phyloP scores from a whole-genome alignment of 805 yeast genomes.

The Suhomyces pyralidae region DNA sequence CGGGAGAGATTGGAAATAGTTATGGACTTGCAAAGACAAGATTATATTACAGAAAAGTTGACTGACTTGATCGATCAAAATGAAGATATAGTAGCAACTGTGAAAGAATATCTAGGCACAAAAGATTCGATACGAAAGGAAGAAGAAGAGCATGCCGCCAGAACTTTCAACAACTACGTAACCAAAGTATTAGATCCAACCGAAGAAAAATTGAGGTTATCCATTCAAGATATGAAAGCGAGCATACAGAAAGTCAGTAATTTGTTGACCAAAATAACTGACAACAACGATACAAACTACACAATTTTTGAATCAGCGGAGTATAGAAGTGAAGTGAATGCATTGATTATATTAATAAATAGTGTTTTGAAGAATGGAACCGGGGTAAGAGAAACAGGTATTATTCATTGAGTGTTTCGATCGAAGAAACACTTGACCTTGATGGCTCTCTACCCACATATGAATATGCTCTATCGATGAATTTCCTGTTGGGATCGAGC shows the following conservation, averaged over 20 bases:
- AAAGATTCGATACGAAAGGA: constrained; percentile 17
- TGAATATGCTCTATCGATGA: constrained; percentile 36
- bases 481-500: constrained; percentile 39
- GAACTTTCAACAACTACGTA: constrained; percentile 12
- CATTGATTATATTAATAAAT: constrained; percentile 16
- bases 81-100: constrained; percentile 30
- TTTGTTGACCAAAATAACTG: neutral
- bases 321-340: constrained; percentile 14
- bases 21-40: constrained; percentile 41
- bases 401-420: constrained; percentile 1
- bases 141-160: constrained; percentile 12
- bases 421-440: constrained; percentile 11
- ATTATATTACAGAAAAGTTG: constrained; percentile 29
- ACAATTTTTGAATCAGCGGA: constrained; percentile 10
- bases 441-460: constrained; percentile 23
- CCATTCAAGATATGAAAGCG: constrained; percentile 9
- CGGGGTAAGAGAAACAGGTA: neutral
- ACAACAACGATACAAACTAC: neutral
- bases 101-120: constrained; percentile 27
- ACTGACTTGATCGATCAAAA: constrained; percentile 31
- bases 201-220: constrained; percentile 12
- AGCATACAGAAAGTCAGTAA: constrained; percentile 7
- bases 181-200: constrained; percentile 12
- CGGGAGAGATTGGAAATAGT: constrained; percentile 27
- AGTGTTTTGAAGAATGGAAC: neutral